These are phyloP conservation scores for Hypoxylon sp. DNA, from an alignment of 2,329 filamentous ascomycete genomes.

Conservation along the genomic window DNA sequence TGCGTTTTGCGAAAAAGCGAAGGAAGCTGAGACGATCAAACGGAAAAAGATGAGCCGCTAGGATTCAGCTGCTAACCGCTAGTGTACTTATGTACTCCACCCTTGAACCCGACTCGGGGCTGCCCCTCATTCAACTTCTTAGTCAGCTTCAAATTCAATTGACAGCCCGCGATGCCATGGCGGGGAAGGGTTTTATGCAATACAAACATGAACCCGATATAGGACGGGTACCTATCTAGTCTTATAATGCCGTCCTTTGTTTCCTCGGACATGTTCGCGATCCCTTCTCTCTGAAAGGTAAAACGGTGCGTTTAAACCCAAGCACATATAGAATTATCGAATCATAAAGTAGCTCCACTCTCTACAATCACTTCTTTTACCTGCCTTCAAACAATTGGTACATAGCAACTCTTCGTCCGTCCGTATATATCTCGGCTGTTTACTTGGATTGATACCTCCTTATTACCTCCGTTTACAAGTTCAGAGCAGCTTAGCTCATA, in stretches of 20 bases:
- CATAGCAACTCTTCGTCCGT: too few species aligned
- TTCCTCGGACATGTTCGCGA: too few species aligned
- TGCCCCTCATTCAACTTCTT: slow-evolving; percentile 36
- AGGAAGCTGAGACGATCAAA: slow-evolving; percentile 32
- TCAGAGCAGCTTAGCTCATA: background rate
- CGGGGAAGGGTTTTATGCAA: background rate
- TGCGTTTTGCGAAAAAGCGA: slow-evolving; percentile 14
- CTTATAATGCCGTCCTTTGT: background rate
- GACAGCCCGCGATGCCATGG: slow-evolving; percentile 15
- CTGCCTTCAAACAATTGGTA: too few species aligned
- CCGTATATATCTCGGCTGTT: too few species aligned
- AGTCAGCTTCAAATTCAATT: slow-evolving; percentile 24
- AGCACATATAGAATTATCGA: background rate
- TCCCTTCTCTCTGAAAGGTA: too few species aligned
- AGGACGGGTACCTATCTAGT: too few species aligned
- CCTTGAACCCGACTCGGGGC: slow-evolving; percentile 2
- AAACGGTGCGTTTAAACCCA: too few species aligned
- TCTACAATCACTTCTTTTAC: too few species aligned
- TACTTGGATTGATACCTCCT: background rate
- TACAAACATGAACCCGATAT: too few species aligned
- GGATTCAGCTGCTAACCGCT: slow-evolving; percentile 24
- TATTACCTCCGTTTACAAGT: background rate
- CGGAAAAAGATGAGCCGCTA: slow-evolving; percentile 21
- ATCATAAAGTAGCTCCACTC: background rate
- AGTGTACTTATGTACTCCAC: too few species aligned